Conservation (phyloP, 331 rosid species). For the Pyrus hybrid region DNA sequence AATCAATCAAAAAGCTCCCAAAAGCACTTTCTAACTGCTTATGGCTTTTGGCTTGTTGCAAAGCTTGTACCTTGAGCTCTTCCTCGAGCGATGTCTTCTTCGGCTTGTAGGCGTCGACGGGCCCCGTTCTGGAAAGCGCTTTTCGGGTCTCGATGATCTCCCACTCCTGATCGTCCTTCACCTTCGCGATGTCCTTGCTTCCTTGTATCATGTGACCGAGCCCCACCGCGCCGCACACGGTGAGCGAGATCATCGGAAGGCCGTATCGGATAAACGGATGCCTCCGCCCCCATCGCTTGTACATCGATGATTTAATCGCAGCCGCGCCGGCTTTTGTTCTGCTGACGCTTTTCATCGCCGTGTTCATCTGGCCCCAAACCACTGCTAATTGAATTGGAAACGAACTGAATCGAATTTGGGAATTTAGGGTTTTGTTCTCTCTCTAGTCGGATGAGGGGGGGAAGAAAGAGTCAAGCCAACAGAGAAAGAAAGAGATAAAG, state of each 20-base stretch:
- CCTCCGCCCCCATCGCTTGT: slow-evolving; percentile 76
- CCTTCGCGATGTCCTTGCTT: slow-evolving; percentile 79
- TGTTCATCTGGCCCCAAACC: background rate
- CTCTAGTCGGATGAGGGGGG: background rate
- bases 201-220: slow-evolving; percentile 90
- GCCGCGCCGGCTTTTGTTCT: no score
- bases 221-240: slow-evolving; percentile 74
- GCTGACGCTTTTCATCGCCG: slow-evolving; percentile 25
- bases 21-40: background rate
- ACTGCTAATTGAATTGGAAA: background rate
- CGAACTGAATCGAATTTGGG: background rate
- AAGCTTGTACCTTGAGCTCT: slow-evolving; percentile 51
- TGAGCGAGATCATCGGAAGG: slow-evolving; percentile 88
- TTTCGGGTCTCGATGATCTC: slow-evolving; percentile 72
- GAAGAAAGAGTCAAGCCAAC: background rate
- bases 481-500: background rate
- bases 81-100: slow-evolving; percentile 62
- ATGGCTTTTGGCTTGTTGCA: background rate
- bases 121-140: slow-evolving; percentile 76
- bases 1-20: background rate
- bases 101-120: slow-evolving; percentile 59
- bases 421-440: background rate
- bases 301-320: slow-evolving; percentile 15
- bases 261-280: slow-evolving; percentile 82
- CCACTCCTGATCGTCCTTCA: slow-evolving; percentile 89